These are phyloP conservation scores for Peltaster fructicola DNA, from an alignment of 2,329 filamentous ascomycete species.

Conservation along the genomic window DNA sequence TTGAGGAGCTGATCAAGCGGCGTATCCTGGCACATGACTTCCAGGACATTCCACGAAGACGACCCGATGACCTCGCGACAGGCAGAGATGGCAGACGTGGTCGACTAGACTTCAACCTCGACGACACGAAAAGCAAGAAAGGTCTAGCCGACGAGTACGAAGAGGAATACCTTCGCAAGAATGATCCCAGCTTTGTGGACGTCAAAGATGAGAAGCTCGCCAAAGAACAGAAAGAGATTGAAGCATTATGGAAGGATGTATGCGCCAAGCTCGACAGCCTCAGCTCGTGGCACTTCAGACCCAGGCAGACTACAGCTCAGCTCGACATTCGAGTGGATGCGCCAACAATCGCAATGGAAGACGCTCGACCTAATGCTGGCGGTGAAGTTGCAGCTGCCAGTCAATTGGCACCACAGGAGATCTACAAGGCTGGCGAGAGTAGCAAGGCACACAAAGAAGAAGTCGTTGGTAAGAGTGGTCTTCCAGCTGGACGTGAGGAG, in stretches of 20 bases:
- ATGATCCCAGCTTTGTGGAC: constrained; percentile 66
- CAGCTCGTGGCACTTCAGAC: constrained; percentile 89
- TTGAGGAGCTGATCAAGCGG: constrained; percentile 86
- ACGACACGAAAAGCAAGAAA: constrained; percentile 75
- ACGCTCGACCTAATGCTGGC: constrained; percentile 72
- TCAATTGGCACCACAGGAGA: constrained; percentile 81
- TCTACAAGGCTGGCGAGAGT: constrained; percentile 62
- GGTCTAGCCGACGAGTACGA: constrained; percentile 87
- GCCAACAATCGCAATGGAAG: constrained; percentile 86
- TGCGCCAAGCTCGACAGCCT: constrained; percentile 69
- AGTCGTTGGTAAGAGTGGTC: constrained; percentile 54
- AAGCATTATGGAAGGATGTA: constrained; percentile 65
- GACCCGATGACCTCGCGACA: constrained; percentile 53
- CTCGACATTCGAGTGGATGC: constrained; percentile 81
- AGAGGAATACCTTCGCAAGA: constrained; percentile 65
- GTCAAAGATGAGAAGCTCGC: constrained; percentile 65
- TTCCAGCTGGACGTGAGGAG: constrained; percentile 66
- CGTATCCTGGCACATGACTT: constrained; percentile 82
- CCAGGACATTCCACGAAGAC: constrained; percentile 71
- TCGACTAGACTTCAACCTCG: constrained; percentile 48
- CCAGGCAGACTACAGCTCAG: constrained; percentile 62
- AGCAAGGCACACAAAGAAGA: constrained; percentile 45
- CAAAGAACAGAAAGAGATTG: constrained; percentile 60
- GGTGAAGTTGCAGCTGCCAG: constrained; percentile 51
- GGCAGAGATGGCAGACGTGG: constrained; percentile 48